Evolutionary conservation across 2,329 filamentous ascomycete species (phyloP).

Genomic region (Fusarium nisikadoi): DNA sequence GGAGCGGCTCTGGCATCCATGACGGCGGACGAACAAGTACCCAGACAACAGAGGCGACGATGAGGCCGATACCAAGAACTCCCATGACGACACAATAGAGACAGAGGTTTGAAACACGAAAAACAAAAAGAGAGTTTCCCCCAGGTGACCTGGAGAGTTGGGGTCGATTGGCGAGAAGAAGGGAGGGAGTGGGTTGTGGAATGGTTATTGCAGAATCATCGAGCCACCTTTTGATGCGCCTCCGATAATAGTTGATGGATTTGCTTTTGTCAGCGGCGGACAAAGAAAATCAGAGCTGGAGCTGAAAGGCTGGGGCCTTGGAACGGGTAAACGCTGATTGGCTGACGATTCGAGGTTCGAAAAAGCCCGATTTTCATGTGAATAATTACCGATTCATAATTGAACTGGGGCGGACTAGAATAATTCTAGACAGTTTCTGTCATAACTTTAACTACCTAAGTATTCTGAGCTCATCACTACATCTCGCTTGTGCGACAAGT

Average conservation of each 20-base stretch:
- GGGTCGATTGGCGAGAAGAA: constrained; percentile 26
- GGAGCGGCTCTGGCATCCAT: constrained; percentile 53
- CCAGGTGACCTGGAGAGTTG: constrained; percentile 15
- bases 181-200: constrained; percentile 43
- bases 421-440: constrained; percentile 8
- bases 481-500: background rate
- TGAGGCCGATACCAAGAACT: constrained; percentile 69
- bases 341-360: background rate
- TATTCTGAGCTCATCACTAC: background rate
- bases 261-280: constrained; percentile 34
- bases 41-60: constrained; percentile 69
- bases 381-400: constrained; percentile 11
- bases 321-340: constrained; percentile 24
- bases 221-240: constrained; percentile 36
- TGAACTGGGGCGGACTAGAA: constrained; percentile 22
- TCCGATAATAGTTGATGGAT: background rate
- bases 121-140: constrained; percentile 12
- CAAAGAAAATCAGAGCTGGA: constrained; percentile 27
- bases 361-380: constrained; percentile 4
- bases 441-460: background rate
- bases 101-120: background rate
- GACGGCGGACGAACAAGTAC: constrained; percentile 64
- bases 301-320: constrained; percentile 30
- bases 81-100: constrained; percentile 56
- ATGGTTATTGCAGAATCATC: constrained; percentile 46